Base-by-base conservation (phyloP, 805 yeast species). In the Brettanomyces sp. region DNA sequence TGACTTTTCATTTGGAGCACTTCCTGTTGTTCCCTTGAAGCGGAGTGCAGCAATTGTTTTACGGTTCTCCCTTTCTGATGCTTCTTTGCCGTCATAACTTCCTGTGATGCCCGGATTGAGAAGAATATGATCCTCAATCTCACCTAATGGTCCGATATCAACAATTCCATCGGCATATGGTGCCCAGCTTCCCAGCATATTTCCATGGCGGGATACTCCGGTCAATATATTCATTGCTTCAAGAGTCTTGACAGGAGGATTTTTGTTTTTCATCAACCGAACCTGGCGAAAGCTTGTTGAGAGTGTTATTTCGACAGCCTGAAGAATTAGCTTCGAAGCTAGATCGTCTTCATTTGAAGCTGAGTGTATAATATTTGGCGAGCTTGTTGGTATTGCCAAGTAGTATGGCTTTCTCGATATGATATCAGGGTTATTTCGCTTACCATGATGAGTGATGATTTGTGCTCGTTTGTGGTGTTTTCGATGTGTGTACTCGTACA, bases 111-210 rank as follows among this genome's bases (percentile, higher is more conserved):
- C 45, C 4, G 63, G 63, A 37, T 55, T 52, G 12, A 76, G 47
- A 1, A 68, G 49, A 3, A 63, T 51, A 56, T 81, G 87, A 1
- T 57, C 53, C 7, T 62, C 63, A 1, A 66, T 57, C 34, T 69
- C 62, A 14, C 72, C 76, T 35, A 85, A 65, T 0, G 95, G 90
- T 0, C 80, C 73, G 3, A 74, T 68, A 59, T 86, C 95, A 5
- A 79, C 76, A 1, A 69, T 64, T 0, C 79, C 79, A 52, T 80
- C 79, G 0, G 95, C 91, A 59, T 84, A 86, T 0, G 82, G 75
- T 0, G 76, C 58, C 95, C 95, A 86, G 6, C 77, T 69, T 0
- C 91, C 95, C 45, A 82, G 56, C 8, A 89, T 71, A 28, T 74
- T 66, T 1, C 82, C 70, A 52, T 75, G 76, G 44, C 90, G 64